These are phyloP conservation scores for Suhomyces sp. DNA, from an alignment of 805 yeast species.

Conservation along the genomic window DNA sequence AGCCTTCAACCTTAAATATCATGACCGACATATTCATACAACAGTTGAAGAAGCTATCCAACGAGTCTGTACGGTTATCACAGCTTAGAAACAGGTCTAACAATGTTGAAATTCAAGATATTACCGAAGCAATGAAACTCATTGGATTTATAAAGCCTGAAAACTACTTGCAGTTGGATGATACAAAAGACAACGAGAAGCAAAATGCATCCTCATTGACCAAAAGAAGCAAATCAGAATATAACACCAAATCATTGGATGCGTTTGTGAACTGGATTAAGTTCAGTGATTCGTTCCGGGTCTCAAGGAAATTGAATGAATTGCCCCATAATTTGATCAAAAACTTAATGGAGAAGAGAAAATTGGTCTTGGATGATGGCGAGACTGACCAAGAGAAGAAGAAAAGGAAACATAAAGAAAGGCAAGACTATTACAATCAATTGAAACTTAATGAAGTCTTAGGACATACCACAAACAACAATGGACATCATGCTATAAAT, in stretches of 20 bases:
- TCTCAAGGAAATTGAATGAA: conserved; percentile 25
- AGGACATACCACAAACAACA: conserved; percentile 6
- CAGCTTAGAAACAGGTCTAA: conserved; percentile 38
- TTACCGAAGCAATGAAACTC: conserved; percentile 66
- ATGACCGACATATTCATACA: conserved; percentile 75
- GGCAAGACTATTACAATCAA: conserved; percentile 41
- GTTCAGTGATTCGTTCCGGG: conserved; percentile 25
- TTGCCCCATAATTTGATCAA: conserved; percentile 32
- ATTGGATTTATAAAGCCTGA: conserved; percentile 63
- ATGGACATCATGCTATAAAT: conserved; percentile 7
- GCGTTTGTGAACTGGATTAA: conserved; percentile 38
- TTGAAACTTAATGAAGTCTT: conserved; percentile 27
- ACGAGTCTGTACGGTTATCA: conserved; percentile 51
- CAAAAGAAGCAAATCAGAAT: conserved; percentile 17
- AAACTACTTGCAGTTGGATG: conserved; percentile 49
- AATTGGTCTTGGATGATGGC: conserved; percentile 33
- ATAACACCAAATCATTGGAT: conserved; percentile 38
- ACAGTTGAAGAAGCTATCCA: conserved; percentile 54
- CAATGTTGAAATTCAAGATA: conserved; percentile 59
- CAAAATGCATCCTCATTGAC: conserved; percentile 13
- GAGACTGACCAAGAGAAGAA: conserved; percentile 36
- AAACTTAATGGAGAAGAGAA: conserved; percentile 38
- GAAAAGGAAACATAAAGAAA: conserved; percentile 33
- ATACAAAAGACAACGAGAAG: conserved; percentile 14
- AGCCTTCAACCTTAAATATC: conserved; percentile 68